Conservation (phyloP, 2,329 filamentous ascomycete species). For the Tricladium varicosporioides region DNA sequence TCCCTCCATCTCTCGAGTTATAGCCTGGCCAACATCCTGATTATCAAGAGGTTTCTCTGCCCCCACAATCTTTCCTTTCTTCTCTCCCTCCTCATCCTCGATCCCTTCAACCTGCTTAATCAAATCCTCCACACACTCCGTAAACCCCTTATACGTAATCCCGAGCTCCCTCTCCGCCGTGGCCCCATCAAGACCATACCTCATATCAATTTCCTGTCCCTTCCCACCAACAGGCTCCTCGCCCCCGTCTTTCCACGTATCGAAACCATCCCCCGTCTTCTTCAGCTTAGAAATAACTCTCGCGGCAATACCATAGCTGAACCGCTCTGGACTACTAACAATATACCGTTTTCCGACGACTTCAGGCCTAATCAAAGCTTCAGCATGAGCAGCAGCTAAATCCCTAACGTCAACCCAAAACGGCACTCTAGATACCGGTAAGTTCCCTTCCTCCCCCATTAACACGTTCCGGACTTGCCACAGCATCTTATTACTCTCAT, state of each 20-base stretch:
- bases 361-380: slow-evolving; percentile 51
- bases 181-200: slow-evolving; percentile 42
- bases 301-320: slow-evolving; percentile 45
- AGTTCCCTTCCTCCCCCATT: slow-evolving; percentile 44
- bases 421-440: slow-evolving; percentile 41
- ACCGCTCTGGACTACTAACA: slow-evolving; percentile 41
- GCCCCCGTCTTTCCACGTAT: slow-evolving; percentile 12
- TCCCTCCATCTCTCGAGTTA: too few species aligned
- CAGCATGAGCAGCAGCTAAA: slow-evolving; percentile 59
- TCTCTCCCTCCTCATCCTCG: background rate
- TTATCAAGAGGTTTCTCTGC: too few species aligned
- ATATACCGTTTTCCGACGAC: slow-evolving; percentile 62
- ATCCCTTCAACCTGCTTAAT: slow-evolving; percentile 41
- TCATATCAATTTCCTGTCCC: slow-evolving; percentile 37
- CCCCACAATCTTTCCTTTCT: too few species aligned
- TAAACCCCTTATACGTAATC: slow-evolving; percentile 53
- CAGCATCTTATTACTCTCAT: slow-evolving; percentile 69
- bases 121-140: slow-evolving; percentile 57
- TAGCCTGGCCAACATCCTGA: too few species aligned
- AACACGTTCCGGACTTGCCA: slow-evolving; percentile 52
- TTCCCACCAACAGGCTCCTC: slow-evolving; percentile 14
- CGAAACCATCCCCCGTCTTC: too few species aligned
- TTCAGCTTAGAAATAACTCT: slow-evolving; percentile 36
- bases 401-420: slow-evolving; percentile 60
- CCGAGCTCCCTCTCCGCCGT: slow-evolving; percentile 50